Base-by-base conservation (phyloP, 2,329 filamentous ascomycete species). In the Fusarium sp. region DNA sequence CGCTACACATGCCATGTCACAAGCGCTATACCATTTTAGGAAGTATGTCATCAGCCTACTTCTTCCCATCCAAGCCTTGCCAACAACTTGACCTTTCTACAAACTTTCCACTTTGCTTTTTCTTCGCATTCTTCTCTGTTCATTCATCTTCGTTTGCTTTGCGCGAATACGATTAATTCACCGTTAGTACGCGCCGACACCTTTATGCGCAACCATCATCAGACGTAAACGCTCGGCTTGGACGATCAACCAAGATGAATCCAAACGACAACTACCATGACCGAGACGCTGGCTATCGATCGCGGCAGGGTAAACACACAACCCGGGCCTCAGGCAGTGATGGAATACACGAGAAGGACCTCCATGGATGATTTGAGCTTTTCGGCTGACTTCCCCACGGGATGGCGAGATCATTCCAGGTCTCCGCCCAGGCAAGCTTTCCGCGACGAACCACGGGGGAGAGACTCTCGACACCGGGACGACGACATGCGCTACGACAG, bases 251-350 rank as follows among this genome's bases (percentile, higher is more conserved):
- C 75, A 64, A 75, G 62, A 40, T 33, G 31, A 76, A 73, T 57
- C 63, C 67, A 68, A 74, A 73, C 67, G 69, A 79, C 59, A 67
- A 74, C 69, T 67, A 62, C 69, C 70, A 79, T 68, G 73, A 76
- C 71, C 74, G 71, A 78, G 79, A 82, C 77, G 82, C 84, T 75
- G 81, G 82, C 80, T 81, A 83, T 78, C 85, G 81, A 81, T 82
- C 84, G 83, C 83, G 85, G 84, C 85, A 87, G 84, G 86, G 84
- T 86, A 86, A 86, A 85, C 79, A 76, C 79, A 80, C 73, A 79
- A 77, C 81, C 80, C 79, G 81, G 75, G 79, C 77, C 74, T 78
- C 75, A 68, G 68, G 68, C 70, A 74, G 72, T 76, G 53, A 70
- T 72, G 73, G 66, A 74, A 66, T 42, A 71, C 63, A 58, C 67